Conservation (phyloP, 495 filamentous ascomycete species). For the Penicillium paradoxum region DNA sequence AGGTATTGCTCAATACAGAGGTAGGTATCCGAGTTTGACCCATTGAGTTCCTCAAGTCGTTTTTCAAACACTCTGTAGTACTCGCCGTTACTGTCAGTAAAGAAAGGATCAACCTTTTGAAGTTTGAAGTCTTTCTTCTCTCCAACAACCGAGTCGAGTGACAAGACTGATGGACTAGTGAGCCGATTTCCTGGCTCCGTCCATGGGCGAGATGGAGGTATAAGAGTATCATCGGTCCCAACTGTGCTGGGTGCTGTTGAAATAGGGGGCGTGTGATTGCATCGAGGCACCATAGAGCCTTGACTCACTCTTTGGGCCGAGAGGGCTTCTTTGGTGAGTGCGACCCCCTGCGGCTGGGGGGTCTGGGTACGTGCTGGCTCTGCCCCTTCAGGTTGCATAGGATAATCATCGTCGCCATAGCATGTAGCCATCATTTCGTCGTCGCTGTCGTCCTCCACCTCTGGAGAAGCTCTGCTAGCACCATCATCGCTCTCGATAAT, state of each 20-base stretch:
- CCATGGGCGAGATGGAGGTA: conserved; percentile 30
- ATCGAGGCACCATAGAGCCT: conserved; percentile 21
- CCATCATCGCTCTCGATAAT: conserved; percentile 28
- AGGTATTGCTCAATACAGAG: conserved; percentile 67
- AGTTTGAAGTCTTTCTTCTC: conserved; percentile 60
- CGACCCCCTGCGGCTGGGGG: conserved; percentile 6
- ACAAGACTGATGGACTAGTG: conserved; percentile 43
- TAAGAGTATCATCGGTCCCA: conserved; percentile 39
- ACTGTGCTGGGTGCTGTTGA: conserved; percentile 32
- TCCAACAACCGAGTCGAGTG: conserved; percentile 53
- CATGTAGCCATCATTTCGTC: conserved; percentile 42
- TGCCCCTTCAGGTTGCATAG: conserved; percentile 31
- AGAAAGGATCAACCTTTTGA: conserved; percentile 66
- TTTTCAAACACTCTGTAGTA: conserved; percentile 58
- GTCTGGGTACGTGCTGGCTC: conserved; percentile 28
- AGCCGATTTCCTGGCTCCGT: conserved; percentile 35
- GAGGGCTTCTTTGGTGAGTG: conserved; percentile 18
- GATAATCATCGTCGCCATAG: conserved; percentile 43
- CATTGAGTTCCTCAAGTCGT: conserved; percentile 53
- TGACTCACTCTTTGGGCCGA: conserved; percentile 29
- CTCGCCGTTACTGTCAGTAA: conserved; percentile 62
- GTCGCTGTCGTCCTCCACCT: conserved; percentile 38
- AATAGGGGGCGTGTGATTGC: conserved; percentile 15
- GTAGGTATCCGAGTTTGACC: conserved; percentile 51
- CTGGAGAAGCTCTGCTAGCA: conserved; percentile 21